Percentiles rank a stretch among this genome's conserved stretches.
Evolutionary conservation across 2,329 filamentous ascomycete species (phyloP).

Genomic region (Penicillium brevicompactum): DNA sequence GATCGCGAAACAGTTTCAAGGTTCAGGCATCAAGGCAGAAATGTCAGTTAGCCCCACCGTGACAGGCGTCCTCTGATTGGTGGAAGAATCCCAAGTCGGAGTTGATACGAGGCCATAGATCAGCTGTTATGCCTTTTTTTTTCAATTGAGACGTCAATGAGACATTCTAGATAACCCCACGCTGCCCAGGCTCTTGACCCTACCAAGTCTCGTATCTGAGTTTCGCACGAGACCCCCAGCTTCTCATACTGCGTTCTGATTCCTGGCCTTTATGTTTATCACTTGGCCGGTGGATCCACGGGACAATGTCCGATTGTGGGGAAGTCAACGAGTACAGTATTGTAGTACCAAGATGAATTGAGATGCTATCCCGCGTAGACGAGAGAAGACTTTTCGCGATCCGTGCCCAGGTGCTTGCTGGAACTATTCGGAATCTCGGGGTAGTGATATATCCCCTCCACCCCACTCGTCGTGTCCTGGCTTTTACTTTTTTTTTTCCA

Average conservation of each 20-base stretch:
- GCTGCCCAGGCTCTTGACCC: background rate
- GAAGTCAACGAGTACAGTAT: background rate
- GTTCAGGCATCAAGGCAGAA: no score
- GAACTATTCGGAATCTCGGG: background rate
- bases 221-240: conserved; percentile 7
- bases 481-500: background rate
- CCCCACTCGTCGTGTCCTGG: background rate
- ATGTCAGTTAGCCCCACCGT: no score
- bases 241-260: background rate
- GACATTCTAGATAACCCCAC: background rate
- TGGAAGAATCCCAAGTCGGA: conserved; percentile 24
- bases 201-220: background rate
- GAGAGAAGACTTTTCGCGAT: background rate
- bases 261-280: conserved; percentile 1
- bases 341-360: background rate
- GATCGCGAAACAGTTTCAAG: no score
- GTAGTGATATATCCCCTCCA: conserved; percentile 13
- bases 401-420: background rate
- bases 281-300: background rate
- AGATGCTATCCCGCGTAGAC: conserved; percentile 1
- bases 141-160: background rate
- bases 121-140: background rate
- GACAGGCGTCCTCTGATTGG: conserved; percentile 23
- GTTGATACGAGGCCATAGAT: conserved; percentile 14
- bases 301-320: conserved; percentile 10